Percentiles rank a stretch among this genome's conserved stretches.
phyloP scores from a whole-genome alignment of 2,329 filamentous ascomycete species.

The Diatrype stigma region DNA sequence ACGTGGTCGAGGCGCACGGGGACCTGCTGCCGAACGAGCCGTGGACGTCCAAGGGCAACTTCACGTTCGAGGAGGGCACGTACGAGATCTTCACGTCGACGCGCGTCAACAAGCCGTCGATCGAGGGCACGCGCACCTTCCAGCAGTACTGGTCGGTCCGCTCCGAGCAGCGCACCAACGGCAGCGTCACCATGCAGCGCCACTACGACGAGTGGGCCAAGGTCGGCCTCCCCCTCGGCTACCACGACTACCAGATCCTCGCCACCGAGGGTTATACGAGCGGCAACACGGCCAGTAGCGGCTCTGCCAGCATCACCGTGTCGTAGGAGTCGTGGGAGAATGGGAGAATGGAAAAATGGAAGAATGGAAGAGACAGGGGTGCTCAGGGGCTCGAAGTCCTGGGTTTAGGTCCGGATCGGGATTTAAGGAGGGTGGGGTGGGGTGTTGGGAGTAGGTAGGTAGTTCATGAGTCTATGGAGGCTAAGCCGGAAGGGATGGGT shows the following conservation, averaged over 20 bases:
- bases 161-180: conserved; percentile 44
- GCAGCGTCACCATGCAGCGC: conserved; percentile 46
- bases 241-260: conserved; percentile 49
- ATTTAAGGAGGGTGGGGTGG: no score
- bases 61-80: conserved; percentile 46
- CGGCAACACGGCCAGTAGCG: conserved; percentile 30
- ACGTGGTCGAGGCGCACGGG: conserved; percentile 51
- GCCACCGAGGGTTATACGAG: conserved; percentile 47
- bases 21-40: conserved; percentile 45
- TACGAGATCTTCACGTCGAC: conserved; percentile 49
- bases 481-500: no score
- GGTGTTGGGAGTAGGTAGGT: no score
- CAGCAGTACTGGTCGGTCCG: conserved; percentile 50
- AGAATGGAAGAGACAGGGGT: no score
- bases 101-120: conserved; percentile 47
- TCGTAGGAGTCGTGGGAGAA: no score
- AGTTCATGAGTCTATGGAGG: no score
- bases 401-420: no score
- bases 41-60: conserved; percentile 43
- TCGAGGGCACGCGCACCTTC: conserved; percentile 51
- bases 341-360: no score
- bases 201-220: conserved; percentile 53
- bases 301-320: conserved; percentile 19
- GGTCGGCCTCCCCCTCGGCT: conserved; percentile 43
- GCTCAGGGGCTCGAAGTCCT: no score